phyloP scores from a whole-genome alignment of 75 land plant genomes.

The Cunninghamia lanceolata region DNA sequence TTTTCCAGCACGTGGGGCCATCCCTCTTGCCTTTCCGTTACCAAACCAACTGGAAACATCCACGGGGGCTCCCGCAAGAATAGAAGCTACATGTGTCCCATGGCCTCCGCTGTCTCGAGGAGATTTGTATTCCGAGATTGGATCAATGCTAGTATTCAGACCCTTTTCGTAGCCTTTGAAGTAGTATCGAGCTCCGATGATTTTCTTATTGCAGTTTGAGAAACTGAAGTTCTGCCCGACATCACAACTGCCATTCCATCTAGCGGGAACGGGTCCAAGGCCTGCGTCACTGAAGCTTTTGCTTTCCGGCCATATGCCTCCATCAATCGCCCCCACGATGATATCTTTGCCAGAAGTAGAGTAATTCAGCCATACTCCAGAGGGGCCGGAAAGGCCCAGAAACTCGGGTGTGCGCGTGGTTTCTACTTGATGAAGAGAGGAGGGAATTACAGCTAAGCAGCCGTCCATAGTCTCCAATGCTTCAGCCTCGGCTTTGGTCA shows the following conservation, averaged over 20 bases:
- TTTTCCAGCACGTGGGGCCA: constrained; percentile 13
- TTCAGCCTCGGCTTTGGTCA: constrained; percentile 32
- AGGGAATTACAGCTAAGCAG: constrained; percentile 36
- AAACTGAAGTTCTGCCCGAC: constrained; percentile 23
- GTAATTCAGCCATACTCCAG: constrained; percentile 16
- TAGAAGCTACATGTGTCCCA: constrained; percentile 19
- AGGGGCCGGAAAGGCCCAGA: constrained; percentile 37
- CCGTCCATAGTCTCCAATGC: constrained; percentile 23
- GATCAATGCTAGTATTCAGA: constrained; percentile 33
- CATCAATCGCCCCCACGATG: constrained; percentile 47
- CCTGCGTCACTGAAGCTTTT: constrained; percentile 49
- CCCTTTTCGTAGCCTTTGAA: no score
- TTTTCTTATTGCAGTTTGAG: constrained; percentile 43
- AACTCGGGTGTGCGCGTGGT: constrained; percentile 59
- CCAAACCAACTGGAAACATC: not conserved
- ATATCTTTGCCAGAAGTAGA: constrained; percentile 39
- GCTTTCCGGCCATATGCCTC: constrained; percentile 42
- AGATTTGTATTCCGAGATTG: constrained; percentile 39
- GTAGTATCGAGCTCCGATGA: constrained; percentile 50
- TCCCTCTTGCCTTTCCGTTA: not conserved
- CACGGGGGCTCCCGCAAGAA: not conserved
- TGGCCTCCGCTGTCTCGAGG: constrained; percentile 13
- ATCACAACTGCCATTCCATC: constrained; percentile 52
- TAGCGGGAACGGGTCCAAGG: constrained; percentile 24
- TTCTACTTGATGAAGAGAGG: constrained; percentile 19